phyloP scores from a whole-genome alignment of 2,329 filamentous ascomycete species.

The Coniella lustricola region DNA sequence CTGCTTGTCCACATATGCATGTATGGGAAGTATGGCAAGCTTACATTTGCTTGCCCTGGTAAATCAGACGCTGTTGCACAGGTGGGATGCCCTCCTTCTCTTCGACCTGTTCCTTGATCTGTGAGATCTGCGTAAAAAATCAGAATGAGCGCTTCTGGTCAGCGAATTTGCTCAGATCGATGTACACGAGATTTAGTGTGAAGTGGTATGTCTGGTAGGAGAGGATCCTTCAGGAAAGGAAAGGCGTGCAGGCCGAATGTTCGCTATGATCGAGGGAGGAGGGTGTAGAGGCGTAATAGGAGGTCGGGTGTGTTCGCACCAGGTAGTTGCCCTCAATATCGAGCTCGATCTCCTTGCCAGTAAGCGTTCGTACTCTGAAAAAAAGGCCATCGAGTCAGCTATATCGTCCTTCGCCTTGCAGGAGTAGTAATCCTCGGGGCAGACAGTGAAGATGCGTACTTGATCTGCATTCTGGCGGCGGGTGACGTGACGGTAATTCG shows the following conservation, averaged over 20 bases:
- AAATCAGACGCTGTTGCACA: slow-evolving; percentile 93
- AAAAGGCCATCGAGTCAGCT: slow-evolving; percentile 3
- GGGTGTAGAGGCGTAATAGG: neutral
- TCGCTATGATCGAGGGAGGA: neutral
- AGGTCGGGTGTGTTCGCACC: slow-evolving; percentile 39
- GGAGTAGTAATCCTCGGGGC: neutral
- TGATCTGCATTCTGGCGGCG: slow-evolving; percentile 40
- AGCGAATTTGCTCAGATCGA: neutral
- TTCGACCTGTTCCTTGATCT: slow-evolving; percentile 98
- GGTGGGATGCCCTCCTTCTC: slow-evolving; percentile 98
- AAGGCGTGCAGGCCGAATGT: too few relatives aligned
- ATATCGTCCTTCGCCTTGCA: neutral
- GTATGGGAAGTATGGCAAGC: too few relatives aligned
- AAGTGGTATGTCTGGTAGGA: neutral
- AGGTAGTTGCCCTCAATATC: slow-evolving; percentile 94
- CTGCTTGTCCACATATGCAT: too few relatives aligned
- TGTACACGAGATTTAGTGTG: neutral
- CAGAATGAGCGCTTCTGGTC: slow-evolving; percentile 4
- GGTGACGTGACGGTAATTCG: too few relatives aligned
- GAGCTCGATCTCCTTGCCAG: slow-evolving; percentile 97
- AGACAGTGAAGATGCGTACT: slow-evolving; percentile 38
- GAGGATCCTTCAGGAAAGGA: neutral
- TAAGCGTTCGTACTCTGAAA: slow-evolving; percentile 85
- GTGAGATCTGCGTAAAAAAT: too few relatives aligned
- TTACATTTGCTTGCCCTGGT: slow-evolving; percentile 96